Evolutionary conservation across 2,329 filamentous ascomycete species (phyloP), one percentile per base, ranked within the genome.

Genomic region (Penicillium sp.): DNA sequence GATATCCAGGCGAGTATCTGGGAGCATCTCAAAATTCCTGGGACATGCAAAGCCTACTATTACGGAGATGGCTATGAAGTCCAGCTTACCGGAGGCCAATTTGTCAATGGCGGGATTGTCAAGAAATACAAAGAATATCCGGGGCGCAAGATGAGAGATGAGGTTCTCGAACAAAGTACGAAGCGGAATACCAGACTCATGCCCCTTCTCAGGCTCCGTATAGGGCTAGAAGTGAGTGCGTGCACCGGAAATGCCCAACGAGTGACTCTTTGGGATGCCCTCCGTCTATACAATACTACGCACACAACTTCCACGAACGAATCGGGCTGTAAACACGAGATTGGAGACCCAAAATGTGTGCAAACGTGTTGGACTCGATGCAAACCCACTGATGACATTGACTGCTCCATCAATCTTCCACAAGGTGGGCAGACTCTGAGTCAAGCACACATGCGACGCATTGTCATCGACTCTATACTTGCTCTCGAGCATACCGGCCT

Each of bases 191-290:
- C 35, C 7, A 36, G 41, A 14, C 50, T 58, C 10, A 16, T 33
- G 11, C 50, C 50, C 22, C 35, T 53, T 19, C 40, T 61, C 19
- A 54, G 33, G 22, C 52, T 56, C 11, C 49, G 40, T 0, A 43
- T 58, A 19, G 59, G 59, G 11, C 18, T 61, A n/a, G 55, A 61
- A 40, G 46, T 61, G 31, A 61, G 52, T 37, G 52, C 52, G 13
- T 61, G 51, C 19, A 61, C 59, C 24, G 59, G 55, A 16, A 61
- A 61, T 33, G 59, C 55, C 19, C 55, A 44, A 19, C 22, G 55
- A 50, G 46, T 58, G 22, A 56, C 40, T 4, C 46, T 60, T 4
- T 60, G 55, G 59, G 55, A 60, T 49, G 59, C 55, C 2, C 40
- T 60, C 16, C 59, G 55, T 40, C 24, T 60, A 18, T 58, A 31